Base-by-base conservation (phyloP, 768 basidiomycete species). In the Gyrodon lividus region DNA sequence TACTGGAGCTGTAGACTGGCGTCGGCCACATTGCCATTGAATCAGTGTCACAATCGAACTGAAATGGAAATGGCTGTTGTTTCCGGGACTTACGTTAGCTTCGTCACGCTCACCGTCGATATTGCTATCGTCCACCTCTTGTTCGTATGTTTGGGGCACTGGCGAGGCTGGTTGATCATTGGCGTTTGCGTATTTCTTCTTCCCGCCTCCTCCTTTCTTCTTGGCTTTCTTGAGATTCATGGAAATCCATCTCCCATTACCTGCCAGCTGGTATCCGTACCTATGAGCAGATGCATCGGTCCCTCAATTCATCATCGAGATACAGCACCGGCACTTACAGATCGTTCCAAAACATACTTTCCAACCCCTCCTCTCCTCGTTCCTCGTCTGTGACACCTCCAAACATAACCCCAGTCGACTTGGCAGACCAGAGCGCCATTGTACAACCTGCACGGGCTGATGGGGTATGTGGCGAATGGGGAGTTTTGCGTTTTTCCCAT, bases 361-460 rank as follows among this genome's bases (percentile, higher is more conserved):
- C 87, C 55, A 97, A 65, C 3, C 79, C 82, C 61, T 97, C 94
- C 65, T 96, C 94, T 33, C 79, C 78, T 17, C 76, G 83, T 58
- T 96, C 93, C 54, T 92, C 89, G 54, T 97, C 93, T 4, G 83
- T 87, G 0, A 96, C 93, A 3, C 86, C 93, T 12, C 93, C 93
- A 62, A 95, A 97, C 44, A 93, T 65, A 2, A 97, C 72, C 1
- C 92, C 91, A 49, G 81, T 84, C 22, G 71, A 74, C 58, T 83
- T 87, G 19, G 78, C 68, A 0, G 66, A 46, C 93, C 93, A 96
- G 0, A 86, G 70, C 0, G 88, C 74, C 93, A 96, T 96, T 4
- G 91, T 92, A 57, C 87, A 90, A 1, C 93, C 93, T 0, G 84
- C 87, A 4, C 92, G 80, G 5, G 84, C 62, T 0, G 80, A 74